Conservation (phyloP, 2,329 filamentous ascomycete genomes). For the Neodidymelliopsis sp. region DNA sequence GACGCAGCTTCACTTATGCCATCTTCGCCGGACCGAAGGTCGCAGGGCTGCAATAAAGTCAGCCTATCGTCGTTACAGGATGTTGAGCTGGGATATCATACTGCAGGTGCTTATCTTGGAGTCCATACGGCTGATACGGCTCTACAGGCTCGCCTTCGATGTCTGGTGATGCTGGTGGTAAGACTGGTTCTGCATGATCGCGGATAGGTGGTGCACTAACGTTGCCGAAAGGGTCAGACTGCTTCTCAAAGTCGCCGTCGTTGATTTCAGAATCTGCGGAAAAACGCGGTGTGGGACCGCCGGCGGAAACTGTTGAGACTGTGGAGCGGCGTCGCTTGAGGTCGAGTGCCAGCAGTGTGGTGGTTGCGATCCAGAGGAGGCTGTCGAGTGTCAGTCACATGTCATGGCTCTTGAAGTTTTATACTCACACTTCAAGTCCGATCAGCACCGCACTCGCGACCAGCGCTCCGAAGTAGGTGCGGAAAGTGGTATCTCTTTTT, state of each 20-base stretch:
- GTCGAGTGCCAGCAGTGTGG: conserved; percentile 10
- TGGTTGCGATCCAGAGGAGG: conserved; percentile 17
- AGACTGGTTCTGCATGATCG: conserved; percentile 13
- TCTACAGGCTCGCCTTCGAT: conserved; percentile 7
- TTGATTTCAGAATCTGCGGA: conserved; percentile 4
- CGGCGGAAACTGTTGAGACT: not conserved
- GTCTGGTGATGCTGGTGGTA: conserved; percentile 19
- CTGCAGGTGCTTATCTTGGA: not conserved
- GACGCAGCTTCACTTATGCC: conserved; percentile 1
- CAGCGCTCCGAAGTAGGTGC: conserved; percentile 33
- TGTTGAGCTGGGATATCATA: conserved; percentile 1
- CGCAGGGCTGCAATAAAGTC: conserved; percentile 3
- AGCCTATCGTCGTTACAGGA: not conserved
- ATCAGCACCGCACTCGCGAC: conserved; percentile 36
- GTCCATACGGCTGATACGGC: not conserved
- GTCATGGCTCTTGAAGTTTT: not conserved
- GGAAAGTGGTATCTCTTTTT: conserved; percentile 24
- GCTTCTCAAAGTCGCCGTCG: conserved; percentile 12
- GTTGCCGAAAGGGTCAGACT: conserved; percentile 12
- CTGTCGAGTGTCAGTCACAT: conserved; percentile 3
- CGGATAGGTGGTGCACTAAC: conserved; percentile 13
- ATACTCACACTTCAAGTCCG: conserved; percentile 38
- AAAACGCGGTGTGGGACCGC: conserved; percentile 3
- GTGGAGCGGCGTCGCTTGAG: conserved; percentile 14
- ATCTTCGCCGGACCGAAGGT: conserved; percentile 1